Base-by-base conservation (phyloP, 768 basidiomycete genomes). In the Psilocybe cyanescens region DNA sequence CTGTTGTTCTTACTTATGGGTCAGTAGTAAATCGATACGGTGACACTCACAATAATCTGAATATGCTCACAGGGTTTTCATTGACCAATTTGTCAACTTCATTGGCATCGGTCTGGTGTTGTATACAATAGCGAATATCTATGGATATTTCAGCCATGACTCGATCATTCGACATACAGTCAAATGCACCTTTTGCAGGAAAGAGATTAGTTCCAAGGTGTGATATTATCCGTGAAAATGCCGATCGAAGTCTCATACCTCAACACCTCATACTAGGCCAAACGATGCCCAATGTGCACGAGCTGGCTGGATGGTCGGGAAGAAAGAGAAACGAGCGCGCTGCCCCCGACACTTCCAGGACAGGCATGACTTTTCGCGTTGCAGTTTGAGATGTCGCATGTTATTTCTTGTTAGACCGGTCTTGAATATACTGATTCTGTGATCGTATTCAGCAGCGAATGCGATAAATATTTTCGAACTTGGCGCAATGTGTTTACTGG, bases 231-330 rank as follows among this genome's bases (percentile, higher is more conserved):
- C 8, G 39, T 17, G 11, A 57, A 19, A 8, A 8, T 8, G 3
- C 55, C 2, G 19, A 29, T 9, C 14, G 11, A 12, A 19, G 6
- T 8, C 9, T 48, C 24, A 57, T 51, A 24, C 50, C 8, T 45
- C 7, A 56, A 14, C 52, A 28, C 24, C 51, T 24, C 1, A 44
- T 17, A 41, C 1, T 44, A 79, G 78, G 77, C 78, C 0, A 71
- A 68, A 52, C 65, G 78, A 28, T 78, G 76, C 51, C 73, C 76
- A n/a, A 73, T 79, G 67, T 81, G 80, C 56, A 77, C 77, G 4
- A 74, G 73, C 17, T 81, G 79, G 80, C 67, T 74, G 7, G 79
- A 81, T 60, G 78, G 79, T 4, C 69, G 79, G 33, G 79, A 80
- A 60, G 79, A 80, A 11, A 67, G 60, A 16, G 74, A 74, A 60